These are phyloP conservation scores for Zymoseptoria passerinii DNA, from an alignment of 2,329 filamentous ascomycete genomes.

Conservation along the genomic window DNA sequence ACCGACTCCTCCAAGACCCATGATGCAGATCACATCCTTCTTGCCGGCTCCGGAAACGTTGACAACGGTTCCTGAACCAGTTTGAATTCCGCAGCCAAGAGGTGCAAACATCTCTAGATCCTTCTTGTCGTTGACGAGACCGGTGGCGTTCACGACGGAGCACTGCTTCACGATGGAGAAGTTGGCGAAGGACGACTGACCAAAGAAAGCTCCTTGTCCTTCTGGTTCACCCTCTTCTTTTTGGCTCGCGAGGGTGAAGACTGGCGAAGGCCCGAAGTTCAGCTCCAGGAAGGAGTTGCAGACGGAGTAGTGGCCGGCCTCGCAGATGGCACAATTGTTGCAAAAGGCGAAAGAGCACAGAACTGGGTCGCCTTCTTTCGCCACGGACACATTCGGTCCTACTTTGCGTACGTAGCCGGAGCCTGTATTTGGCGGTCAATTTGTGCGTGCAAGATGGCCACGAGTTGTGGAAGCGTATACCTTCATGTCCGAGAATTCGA, in stretches of 20 bases:
- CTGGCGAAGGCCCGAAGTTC: conserved; percentile 34
- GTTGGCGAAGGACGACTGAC: conserved; percentile 39
- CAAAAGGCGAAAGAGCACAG: conserved; percentile 44
- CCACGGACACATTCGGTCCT: conserved; percentile 35
- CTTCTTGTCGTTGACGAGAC: conserved; percentile 31
- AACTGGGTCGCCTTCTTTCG: conserved; percentile 39
- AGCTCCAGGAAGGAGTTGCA: conserved; percentile 42
- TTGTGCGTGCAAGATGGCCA: background rate
- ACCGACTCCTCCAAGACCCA: conserved; percentile 42
- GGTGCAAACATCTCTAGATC: conserved; percentile 39
- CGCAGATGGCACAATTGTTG: conserved; percentile 41
- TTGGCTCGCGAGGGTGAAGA: conserved; percentile 20
- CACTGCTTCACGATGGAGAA: conserved; percentile 34
- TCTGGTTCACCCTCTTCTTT: conserved; percentile 20
- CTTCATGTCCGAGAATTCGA: conserved; percentile 47
- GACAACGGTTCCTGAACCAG: conserved; percentile 36
- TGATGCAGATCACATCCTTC: conserved; percentile 34
- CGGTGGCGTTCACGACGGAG: conserved; percentile 37
- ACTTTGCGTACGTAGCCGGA: conserved; percentile 43
- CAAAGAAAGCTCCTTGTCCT: conserved; percentile 40
- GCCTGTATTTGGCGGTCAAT: conserved; percentile 16
- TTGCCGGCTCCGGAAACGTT: conserved; percentile 33
- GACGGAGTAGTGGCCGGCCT: conserved; percentile 39
- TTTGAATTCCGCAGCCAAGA: conserved; percentile 41
- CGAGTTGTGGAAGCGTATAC: conserved; percentile 20